Evolutionary conservation across 2,329 filamentous ascomycete genomes (phyloP).

Genomic region (Fusarium guadeloupense): DNA sequence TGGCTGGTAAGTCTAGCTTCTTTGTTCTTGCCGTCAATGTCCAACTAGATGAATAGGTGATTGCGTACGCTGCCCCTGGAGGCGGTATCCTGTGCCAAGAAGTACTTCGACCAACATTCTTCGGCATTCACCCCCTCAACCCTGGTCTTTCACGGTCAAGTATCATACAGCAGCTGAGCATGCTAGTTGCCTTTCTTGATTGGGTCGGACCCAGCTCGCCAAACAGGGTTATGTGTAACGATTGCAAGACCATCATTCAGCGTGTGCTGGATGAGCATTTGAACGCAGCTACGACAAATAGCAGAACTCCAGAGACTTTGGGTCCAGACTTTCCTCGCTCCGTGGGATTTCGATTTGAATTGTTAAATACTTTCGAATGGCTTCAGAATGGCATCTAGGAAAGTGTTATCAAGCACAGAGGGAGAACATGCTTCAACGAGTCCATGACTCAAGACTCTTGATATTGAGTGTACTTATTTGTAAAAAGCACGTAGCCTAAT

Average conservation of each 20-base stretch:
- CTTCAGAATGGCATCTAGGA: not conserved
- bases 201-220: conserved; percentile 60
- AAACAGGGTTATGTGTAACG: conserved; percentile 57
- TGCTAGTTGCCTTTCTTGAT: conserved; percentile 60
- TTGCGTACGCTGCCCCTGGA: conserved; percentile 60
- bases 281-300: conserved; percentile 46
- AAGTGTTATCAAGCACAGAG: not conserved
- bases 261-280: conserved; percentile 60
- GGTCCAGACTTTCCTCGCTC: conserved; percentile 47
- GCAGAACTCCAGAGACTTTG: conserved; percentile 31
- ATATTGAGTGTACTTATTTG: too few species aligned
- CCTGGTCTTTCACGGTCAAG: conserved; percentile 55
- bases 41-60: conserved; percentile 49
- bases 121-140: conserved; percentile 45
- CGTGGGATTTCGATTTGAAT: conserved; percentile 55
- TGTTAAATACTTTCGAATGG: conserved; percentile 56
- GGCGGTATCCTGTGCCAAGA: conserved; percentile 62
- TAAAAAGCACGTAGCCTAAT: too few species aligned
- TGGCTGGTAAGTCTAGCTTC: conserved; percentile 54
- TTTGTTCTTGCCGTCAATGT: not conserved
- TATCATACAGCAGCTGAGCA: conserved; percentile 61
- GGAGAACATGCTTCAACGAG: not conserved
- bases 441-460: too few species aligned
- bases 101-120: conserved; percentile 55
- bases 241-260: conserved; percentile 58